Conservation (phyloP, 2,329 filamentous ascomycete genomes). For the Cryphonectria nitschkei region DNA sequence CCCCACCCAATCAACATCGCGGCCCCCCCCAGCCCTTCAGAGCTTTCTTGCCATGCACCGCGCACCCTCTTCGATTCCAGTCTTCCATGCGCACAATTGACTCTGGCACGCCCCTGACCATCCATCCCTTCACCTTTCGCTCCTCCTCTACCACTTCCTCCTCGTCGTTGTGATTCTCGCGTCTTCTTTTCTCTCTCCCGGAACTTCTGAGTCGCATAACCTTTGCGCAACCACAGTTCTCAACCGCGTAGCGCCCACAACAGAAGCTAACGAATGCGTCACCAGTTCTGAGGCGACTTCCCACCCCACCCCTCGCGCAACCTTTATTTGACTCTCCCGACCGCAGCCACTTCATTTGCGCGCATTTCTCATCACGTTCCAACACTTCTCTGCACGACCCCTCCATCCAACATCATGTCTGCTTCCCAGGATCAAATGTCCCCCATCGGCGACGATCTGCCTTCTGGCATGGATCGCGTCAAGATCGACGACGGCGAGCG, state of each 20-base stretch:
- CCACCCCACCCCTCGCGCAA: conserved; percentile 17
- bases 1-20: conserved; percentile 23
- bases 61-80: not conserved
- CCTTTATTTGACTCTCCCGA: conserved; percentile 16
- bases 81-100: conserved; percentile 3
- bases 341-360: not conserved
- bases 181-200: too few species aligned
- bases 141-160: not conserved
- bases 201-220: not conserved
- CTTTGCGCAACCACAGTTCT: not conserved
- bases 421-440: conserved; percentile 60
- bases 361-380: not conserved
- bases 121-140: not conserved
- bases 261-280: conserved; percentile 20
- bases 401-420: conserved; percentile 56
- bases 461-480: conserved; percentile 66
- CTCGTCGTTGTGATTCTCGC: not conserved
- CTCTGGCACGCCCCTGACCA: not conserved
- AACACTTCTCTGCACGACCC: not conserved
- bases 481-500: conserved; percentile 65
- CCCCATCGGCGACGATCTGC: conserved; percentile 63
- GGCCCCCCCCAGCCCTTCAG: conserved; percentile 20
- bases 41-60: conserved; percentile 20
- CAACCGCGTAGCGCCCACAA: not conserved
- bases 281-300: conserved; percentile 21